Base-by-base conservation (phyloP, 345 rosid species). In the Chamaenerion angustifolium region DNA sequence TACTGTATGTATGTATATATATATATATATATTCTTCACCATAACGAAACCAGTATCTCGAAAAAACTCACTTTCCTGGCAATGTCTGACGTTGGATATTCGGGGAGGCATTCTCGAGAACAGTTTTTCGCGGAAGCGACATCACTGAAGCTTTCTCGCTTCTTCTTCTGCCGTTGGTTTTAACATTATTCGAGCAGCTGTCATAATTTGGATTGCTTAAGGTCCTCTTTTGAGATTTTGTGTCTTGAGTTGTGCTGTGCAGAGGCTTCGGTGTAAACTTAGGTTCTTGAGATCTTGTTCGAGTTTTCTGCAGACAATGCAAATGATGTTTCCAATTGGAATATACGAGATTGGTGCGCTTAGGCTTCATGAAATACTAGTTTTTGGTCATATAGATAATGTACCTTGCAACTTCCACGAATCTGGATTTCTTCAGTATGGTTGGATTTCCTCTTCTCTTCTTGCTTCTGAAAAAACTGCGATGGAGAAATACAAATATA, bases 71-170 rank as follows among this genome's bases (percentile, higher is more conserved):
- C 5, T 31, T 31, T 31, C 16, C 21, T n/a, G 40, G 11, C 11
- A 42, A 9, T n/a, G 12, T 43, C 48, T 42, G 42, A 16, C 37
- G 21, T 51, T 57, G 75, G 56, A 79, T 83, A 68, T 83, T 83
- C 43, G 92, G 94, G 56, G 95, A 76, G 49, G 68, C 66, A 65
- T 81, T 79, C 59, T 89, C 92, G 16, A 53, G 84, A 51, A 73
- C 66, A 19, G 66, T 68, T 58, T 42, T 79, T 68, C 55, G 68
- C 35, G 70, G 61, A 49, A 64, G 61, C 13, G 65, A 54, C 40
- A 67, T 55, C 61, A 64, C 48, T 1, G 74, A 65, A 65, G 59
- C 58, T 43, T 62, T 48, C 45, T 55, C 56, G 46, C 64, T 64
- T 54, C 23, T 66, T 59, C 60, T 68, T 48, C 56, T 16, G 59